Evolutionary conservation across 306 rosid species (phyloP).

Genomic region (Inga oerstediana): DNA sequence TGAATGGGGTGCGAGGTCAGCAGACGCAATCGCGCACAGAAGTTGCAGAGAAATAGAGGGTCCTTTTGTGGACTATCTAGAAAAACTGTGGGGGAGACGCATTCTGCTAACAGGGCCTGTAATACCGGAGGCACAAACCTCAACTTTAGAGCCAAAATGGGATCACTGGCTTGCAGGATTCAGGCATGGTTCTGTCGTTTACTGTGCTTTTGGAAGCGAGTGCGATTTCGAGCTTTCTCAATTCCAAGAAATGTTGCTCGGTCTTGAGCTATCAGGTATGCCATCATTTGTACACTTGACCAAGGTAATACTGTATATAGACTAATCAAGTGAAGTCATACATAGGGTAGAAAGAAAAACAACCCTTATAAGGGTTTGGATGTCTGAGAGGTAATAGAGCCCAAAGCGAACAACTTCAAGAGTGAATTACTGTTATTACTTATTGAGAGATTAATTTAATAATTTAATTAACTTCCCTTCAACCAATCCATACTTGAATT

Average conservation of each 20-base stretch:
- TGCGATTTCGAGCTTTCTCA: background rate
- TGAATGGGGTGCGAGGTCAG: background rate
- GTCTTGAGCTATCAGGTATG: background rate
- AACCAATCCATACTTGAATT: background rate
- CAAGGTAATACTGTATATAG: no score
- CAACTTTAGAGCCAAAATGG: constrained; percentile 26
- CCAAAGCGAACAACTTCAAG: no score
- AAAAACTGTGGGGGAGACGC: background rate
- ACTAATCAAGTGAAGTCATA: no score
- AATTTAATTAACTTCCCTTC: no score
- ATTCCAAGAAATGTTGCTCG: background rate
- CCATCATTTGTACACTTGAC: no score
- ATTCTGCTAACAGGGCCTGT: constrained; percentile 11
- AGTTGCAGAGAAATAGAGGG: constrained; percentile 25
- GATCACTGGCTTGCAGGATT: constrained; percentile 3
- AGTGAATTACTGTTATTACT: no score
- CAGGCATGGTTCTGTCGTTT: background rate
- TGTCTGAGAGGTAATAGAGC: no score
- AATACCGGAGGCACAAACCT: background rate
- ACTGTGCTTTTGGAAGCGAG: constrained; percentile 9
- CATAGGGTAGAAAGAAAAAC: no score
- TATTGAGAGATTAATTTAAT: no score
- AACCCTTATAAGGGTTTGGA: no score
- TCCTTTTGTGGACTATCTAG: background rate
- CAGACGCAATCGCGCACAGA: background rate